A percentile compares a stretch with the other conserved stretches of the same genome.
phyloP scores from a whole-genome alignment of 2,329 filamentous ascomycete genomes.

The Cercospora berteroae region DNA sequence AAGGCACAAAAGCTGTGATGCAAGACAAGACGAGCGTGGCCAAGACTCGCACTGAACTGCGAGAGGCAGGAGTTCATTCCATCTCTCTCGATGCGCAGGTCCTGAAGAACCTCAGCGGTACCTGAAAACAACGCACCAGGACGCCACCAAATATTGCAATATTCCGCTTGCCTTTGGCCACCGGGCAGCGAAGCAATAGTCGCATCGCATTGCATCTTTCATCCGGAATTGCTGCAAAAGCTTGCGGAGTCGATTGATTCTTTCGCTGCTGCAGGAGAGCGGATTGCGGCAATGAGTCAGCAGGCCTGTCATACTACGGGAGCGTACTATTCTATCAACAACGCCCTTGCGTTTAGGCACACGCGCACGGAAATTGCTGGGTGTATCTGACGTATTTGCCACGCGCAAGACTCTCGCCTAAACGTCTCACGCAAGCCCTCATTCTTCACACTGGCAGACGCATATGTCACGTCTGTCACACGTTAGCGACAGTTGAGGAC shows the following conservation, averaged over 20 bases:
- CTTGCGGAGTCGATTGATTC: not conserved
- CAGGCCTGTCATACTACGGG: not conserved
- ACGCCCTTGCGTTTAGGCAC: not conserved
- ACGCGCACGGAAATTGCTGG: not conserved
- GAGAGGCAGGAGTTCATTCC: constrained; percentile 15
- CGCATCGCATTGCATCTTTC: not conserved
- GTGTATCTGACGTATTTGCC: not conserved
- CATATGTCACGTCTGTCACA: not conserved
- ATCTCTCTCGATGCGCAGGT: constrained; percentile 12
- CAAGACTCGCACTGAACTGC: constrained; percentile 47
- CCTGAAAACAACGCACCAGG: not conserved
- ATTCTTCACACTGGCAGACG: not conserved
- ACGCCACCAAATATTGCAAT: not conserved
- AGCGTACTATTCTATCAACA: not conserved
- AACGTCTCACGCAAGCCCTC: not conserved
- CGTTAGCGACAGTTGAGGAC: not conserved
- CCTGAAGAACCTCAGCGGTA: constrained; percentile 7
- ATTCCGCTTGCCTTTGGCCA: not conserved
- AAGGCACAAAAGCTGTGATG: constrained; percentile 74
- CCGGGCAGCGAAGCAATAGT: not conserved
- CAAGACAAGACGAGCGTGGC: constrained; percentile 56
- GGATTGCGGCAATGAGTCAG: not conserved
- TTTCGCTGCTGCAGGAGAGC: not conserved
- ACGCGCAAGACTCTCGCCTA: not conserved
- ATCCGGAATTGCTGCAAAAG: not conserved